These are phyloP conservation scores for Neurospora sp. DNA, from an alignment of 495 filamentous ascomycete species.

Conservation along the genomic window DNA sequence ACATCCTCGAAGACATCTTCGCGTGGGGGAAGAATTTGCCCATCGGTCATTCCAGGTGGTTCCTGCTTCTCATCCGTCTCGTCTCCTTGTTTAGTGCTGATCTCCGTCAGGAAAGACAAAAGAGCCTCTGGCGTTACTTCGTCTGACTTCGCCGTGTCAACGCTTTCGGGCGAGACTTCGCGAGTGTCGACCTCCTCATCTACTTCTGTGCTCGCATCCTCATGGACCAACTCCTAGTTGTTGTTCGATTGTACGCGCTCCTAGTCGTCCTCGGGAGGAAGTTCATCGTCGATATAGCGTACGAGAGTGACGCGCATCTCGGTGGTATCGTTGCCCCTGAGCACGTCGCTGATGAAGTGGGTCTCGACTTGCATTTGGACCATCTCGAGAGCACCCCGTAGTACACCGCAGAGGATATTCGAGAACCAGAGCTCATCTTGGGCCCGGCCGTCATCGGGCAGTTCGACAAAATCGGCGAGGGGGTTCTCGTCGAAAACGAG, in stretches of 20 bases:
- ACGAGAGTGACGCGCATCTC: constrained; percentile 93
- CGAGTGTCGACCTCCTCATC: not conserved
- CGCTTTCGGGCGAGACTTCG: not conserved
- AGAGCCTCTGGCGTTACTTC: not conserved
- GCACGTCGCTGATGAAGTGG: constrained; percentile 89
- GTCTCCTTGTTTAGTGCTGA: not conserved
- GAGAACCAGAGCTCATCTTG: constrained; percentile 98
- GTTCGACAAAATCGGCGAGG: constrained; percentile 90
- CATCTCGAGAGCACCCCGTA: constrained; percentile 92
- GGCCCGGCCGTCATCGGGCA: constrained; percentile 89
- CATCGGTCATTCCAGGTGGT: not conserved
- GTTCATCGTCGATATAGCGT: constrained; percentile 93
- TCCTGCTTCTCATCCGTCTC: not conserved
- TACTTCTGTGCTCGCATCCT: not conserved
- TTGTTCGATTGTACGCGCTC: not conserved
- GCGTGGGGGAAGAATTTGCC: not conserved
- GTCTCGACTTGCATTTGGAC: constrained; percentile 99
- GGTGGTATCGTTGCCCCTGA: constrained; percentile 89
- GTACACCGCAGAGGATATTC: constrained; percentile 89
- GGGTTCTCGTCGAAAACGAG: constrained; percentile 96
- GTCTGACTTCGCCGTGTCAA: not conserved
- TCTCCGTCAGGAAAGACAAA: not conserved
- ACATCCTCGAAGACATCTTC: not conserved
- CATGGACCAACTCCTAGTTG: not conserved
- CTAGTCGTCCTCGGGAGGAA: constrained; percentile 92